Evolutionary conservation across 1,284 basidiomycete species (phyloP).

Genomic region (Sanghuangporus sanghuang): DNA sequence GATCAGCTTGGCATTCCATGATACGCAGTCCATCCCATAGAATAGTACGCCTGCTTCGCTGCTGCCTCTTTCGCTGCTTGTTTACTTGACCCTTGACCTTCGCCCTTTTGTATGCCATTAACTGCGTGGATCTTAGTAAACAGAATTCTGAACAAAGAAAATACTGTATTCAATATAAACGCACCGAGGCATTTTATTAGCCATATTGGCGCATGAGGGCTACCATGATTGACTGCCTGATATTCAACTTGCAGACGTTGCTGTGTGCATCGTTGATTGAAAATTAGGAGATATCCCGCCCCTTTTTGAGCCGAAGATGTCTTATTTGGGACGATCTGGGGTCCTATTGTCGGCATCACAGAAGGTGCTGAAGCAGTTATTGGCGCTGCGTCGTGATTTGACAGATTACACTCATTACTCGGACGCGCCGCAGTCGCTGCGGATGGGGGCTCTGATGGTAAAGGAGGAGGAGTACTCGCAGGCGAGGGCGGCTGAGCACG

Average conservation of each 20-base stretch:
- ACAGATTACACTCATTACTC: not conserved
- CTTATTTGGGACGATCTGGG: conserved; percentile 8
- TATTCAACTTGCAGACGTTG: conserved; percentile 58
- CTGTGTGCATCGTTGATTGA: conserved; percentile 67
- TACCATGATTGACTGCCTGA: conserved; percentile 50
- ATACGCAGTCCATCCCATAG: conserved; percentile 15
- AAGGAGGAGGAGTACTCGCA: not conserved
- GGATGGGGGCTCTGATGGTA: not conserved
- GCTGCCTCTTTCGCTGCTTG: conserved; percentile 25
- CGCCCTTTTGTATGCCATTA: conserved; percentile 20
- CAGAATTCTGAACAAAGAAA: not conserved
- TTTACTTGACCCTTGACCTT: conserved; percentile 21
- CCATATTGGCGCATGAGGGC: conserved; percentile 63
- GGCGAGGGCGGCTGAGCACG: not conserved
- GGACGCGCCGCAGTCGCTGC: not conserved
- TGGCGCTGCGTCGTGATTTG: not conserved
- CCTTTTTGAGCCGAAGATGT: conserved; percentile 27
- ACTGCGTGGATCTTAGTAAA: conserved; percentile 16
- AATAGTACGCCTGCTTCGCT: conserved; percentile 21
- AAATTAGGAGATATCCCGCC: conserved; percentile 55
- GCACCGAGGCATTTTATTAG: conserved; percentile 56
- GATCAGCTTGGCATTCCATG: not conserved
- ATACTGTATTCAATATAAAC: conserved; percentile 20
- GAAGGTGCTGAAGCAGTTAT: not conserved
- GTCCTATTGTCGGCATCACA: not conserved